phyloP scores from a whole-genome alignment of 1,284 basidiomycete genomes.

The Heterobasidion parviporum region DNA sequence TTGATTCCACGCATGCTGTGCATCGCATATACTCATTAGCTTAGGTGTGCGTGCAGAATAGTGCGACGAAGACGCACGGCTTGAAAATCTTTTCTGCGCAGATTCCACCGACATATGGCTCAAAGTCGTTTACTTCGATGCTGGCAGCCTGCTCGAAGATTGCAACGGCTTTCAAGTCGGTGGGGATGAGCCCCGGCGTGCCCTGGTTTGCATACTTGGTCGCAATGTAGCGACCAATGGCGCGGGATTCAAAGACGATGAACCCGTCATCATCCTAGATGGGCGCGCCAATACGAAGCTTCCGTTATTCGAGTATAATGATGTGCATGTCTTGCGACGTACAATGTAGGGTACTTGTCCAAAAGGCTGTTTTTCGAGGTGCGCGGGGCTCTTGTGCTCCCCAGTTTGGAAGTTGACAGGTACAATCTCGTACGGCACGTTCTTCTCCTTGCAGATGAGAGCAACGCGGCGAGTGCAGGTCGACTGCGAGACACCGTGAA shows the following conservation, averaged over 20 bases:
- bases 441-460: conserved; percentile 38
- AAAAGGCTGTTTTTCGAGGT: conserved; percentile 47
- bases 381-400: conserved; percentile 42
- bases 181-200: conserved; percentile 21
- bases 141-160: conserved; percentile 50
- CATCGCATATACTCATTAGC: neutral
- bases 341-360: conserved; percentile 60
- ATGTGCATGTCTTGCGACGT: conserved; percentile 8
- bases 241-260: conserved; percentile 41
- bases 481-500: conserved; percentile 33
- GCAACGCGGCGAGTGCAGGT: conserved; percentile 41
- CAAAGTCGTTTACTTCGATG: conserved; percentile 45
- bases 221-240: conserved; percentile 42
- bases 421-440: conserved; percentile 40
- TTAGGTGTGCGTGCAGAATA: neutral
- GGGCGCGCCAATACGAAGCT: neutral
- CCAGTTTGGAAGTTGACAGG: conserved; percentile 30
- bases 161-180: conserved; percentile 27
- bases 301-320: neutral
- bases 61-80: conserved; percentile 19
- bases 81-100: conserved; percentile 39
- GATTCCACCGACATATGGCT: conserved; percentile 31
- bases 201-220: conserved; percentile 33
- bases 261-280: conserved; percentile 36
- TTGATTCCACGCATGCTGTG: conserved; percentile 13